Evolutionary conservation across 2,329 filamentous ascomycete species (phyloP), one percentile per base, ranked within the genome.

Genomic region (Scedosporium minutisporum): DNA sequence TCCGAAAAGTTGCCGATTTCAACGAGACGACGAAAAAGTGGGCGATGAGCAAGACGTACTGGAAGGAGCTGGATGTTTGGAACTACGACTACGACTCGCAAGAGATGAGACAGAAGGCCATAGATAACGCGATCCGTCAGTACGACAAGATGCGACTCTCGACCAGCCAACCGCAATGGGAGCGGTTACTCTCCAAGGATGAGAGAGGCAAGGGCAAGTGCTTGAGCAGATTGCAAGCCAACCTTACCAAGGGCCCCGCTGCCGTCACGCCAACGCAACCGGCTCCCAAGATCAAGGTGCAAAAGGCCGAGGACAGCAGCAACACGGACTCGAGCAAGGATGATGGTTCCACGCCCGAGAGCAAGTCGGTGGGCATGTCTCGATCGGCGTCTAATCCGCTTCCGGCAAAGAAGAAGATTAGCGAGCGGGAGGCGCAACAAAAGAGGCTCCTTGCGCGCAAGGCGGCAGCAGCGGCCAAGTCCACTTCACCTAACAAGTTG

Each of bases 1-100:
- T 88, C 12, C 76, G 81, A 58, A 88, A 87, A 72, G 82, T 85
- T 23, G 85, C 82, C 33, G 80, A 82, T 63, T 78, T 78, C 62
- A 77, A 81, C 63, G 65, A 76, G 4, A 71, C 75, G 2, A 74
- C 74, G 4, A 77, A 82, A 64, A 84, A 78, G 66, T 88, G 82
- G 78, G 72, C 75, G 41, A 72, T 87, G 67, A 79, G 80, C 65
- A 84, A 82, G 72, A 73, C 77, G 25, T 83, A 79, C 65, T 88
- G 81, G 80, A 86, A 81, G 71, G 85, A 88, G 66, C 77, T 88
- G 14, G 84, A 88, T 66, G 82, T 87, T 23, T 88, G 82, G 79
- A 81, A 78, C 63, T 86, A 86, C 70, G 74, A 81, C 29, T 88
- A 87, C 68, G 75, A 76, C 55, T 76, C 71, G 44, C 72, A 78